Evolutionary conservation across 2,329 filamentous ascomycete genomes (phyloP).

Genomic region (Nannizziopsis barbatae): DNA sequence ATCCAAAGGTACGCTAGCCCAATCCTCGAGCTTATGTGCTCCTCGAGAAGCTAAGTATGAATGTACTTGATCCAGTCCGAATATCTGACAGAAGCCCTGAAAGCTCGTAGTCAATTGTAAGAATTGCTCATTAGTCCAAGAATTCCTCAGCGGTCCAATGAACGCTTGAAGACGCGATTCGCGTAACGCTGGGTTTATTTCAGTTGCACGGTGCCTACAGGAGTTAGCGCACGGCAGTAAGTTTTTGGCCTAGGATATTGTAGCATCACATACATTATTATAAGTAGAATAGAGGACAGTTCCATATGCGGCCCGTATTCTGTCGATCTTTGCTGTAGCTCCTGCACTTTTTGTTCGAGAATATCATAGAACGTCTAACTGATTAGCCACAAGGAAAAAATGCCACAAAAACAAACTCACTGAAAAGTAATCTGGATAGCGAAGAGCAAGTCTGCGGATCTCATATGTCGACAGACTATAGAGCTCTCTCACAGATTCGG

Average conservation of each 20-base stretch:
- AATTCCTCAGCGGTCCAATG: slow-evolving; percentile 65
- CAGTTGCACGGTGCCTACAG: slow-evolving; percentile 63
- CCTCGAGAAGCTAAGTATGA: slow-evolving; percentile 63
- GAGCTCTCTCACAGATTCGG: slow-evolving; percentile 80
- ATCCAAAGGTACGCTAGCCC: slow-evolving; percentile 68
- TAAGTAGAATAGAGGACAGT: slow-evolving; percentile 82
- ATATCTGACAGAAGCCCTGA: slow-evolving; percentile 62
- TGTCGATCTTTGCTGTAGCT: slow-evolving; percentile 57
- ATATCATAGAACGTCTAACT: slow-evolving; percentile 68
- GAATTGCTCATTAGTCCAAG: slow-evolving; percentile 66
- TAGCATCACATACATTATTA: slow-evolving; percentile 56
- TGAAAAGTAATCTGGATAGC: slow-evolving; percentile 83
- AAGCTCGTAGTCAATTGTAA: slow-evolving; percentile 62
- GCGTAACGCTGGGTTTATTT: slow-evolving; percentile 59
- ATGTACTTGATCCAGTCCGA: slow-evolving; percentile 70
- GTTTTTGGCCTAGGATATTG: neutral
- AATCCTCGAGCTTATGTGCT: slow-evolving; percentile 68
- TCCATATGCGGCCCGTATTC: slow-evolving; percentile 79
- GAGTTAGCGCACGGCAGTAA: slow-evolving; percentile 14
- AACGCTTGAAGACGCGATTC: slow-evolving; percentile 64
- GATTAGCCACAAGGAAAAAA: slow-evolving; percentile 19
- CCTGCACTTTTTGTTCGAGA: slow-evolving; percentile 69
- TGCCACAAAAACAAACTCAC: slow-evolving; percentile 35
- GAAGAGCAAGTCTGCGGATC: slow-evolving; percentile 74
- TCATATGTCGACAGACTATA: slow-evolving; percentile 78